A percentile compares a stretch with the other conserved stretches of the same genome.
These are phyloP conservation scores for Pseudonitzschia pungens DNA, from an alignment of 108 stramenopile species.

Conservation along the genomic window DNA sequence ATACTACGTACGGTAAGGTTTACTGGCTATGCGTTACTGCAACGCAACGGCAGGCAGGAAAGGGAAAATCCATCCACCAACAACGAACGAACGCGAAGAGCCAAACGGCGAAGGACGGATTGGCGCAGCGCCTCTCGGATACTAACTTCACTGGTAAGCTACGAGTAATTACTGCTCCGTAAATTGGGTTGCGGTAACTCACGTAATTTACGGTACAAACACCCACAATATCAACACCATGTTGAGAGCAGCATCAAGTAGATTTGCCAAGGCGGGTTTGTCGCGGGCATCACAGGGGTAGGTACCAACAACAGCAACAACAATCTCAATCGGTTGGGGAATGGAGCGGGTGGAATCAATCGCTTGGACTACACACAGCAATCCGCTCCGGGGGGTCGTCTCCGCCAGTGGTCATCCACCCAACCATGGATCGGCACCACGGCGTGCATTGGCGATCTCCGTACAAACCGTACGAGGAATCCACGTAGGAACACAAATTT, in stretches of 20 bases:
- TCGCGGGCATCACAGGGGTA: constrained; percentile 10
- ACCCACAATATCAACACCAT: constrained; percentile 38
- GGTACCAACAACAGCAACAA: neutral
- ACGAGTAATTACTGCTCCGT: no score
- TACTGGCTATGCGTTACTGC: neutral
- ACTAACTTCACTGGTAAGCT: neutral
- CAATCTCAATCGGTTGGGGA: neutral
- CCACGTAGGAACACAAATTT: neutral
- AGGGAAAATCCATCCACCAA: no score
- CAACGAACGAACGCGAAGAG: neutral
- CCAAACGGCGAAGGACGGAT: neutral
- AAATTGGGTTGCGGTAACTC: no score
- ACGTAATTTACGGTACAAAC: no score
- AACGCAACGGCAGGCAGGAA: neutral
- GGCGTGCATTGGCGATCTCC: constrained; percentile 12
- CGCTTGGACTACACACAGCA: neutral
- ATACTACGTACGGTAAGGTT: neutral
- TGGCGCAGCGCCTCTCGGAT: neutral
- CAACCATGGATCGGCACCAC: constrained; percentile 7
- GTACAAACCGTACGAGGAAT: neutral
- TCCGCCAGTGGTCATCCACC: no score
- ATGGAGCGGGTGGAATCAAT: neutral
- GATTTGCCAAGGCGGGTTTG: constrained; percentile 51
- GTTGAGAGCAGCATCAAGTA: constrained; percentile 65
- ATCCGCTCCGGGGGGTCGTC: neutral